Base-by-base conservation (phyloP, 139 green algal species). In the Nannochloris sp. region DNA sequence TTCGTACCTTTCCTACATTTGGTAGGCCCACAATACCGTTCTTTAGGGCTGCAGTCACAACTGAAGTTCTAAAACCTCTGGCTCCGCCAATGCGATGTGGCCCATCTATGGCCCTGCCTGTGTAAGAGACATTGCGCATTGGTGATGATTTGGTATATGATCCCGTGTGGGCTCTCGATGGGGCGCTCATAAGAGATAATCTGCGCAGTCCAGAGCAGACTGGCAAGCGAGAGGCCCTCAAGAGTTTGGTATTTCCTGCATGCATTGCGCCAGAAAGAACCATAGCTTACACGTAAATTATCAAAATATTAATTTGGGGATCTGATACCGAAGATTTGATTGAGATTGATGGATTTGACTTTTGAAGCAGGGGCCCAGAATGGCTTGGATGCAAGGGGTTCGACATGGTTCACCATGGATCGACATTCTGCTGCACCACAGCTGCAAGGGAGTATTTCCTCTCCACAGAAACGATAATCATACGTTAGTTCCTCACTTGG, bases 1-100 rank as follows among this genome's bases (percentile, higher is more conserved):
- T 1, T 23, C 46, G 5, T 53, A 53, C 16, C 84, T 97, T 99
- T 63, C 93, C 93, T 2, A 99, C 93, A 69, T 99, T 96, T 26
- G 90, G 92, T 10, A 99, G 79, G 2, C 93, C 93, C 20, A 99
- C 92, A 53, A 99, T 98, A 43, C 92, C 93, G 29, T 84, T 88
- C 49, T 85, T 79, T 16, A 95, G 72, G 6, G 60, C 69, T 69
- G 78, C 76, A 17, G 50, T 61, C 9, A 65, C 51, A 37, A 49
- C 29, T 26, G 72, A 62, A 25, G 20, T 69, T 11, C 66, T 29
- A 13, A 79, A 63, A 8, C 60, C 60, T 23, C 72, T 59, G n/a
- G n/a, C 12, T 59, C n/a, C 17, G 17, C 46, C 17, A 53, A 23
- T 26, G 17, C n/a, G 46, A 6, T 10, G 8, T 23, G n/a, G 9